Conservation (phyloP, 163 green algal species). For the Chloroidium sp. region DNA sequence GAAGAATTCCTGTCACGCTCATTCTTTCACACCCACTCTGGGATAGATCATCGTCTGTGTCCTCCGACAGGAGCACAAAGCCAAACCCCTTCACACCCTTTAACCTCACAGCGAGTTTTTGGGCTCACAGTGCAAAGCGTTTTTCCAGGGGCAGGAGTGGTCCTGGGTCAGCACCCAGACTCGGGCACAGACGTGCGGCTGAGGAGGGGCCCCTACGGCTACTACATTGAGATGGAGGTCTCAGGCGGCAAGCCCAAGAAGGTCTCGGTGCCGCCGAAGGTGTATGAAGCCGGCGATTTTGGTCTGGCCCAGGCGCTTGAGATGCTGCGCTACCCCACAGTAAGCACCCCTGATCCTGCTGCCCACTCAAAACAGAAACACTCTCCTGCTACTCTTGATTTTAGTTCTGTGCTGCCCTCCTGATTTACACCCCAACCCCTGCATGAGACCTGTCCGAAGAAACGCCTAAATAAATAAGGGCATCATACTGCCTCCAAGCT, state of each 20-base stretch:
- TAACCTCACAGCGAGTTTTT: neutral
- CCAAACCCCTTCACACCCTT: too few relatives aligned
- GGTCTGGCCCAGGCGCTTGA: constrained; percentile 13
- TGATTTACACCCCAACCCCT: too few relatives aligned
- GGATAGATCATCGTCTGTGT: too few relatives aligned
- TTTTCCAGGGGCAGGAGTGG: neutral
- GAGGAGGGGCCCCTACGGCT: constrained; percentile 42
- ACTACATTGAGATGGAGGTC: constrained; percentile 47
- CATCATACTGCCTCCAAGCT: too few relatives aligned
- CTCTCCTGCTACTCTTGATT: too few relatives aligned
- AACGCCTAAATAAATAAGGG: too few relatives aligned
- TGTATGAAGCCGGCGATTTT: neutral
- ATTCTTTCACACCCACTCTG: too few relatives aligned
- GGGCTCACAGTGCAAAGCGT: neutral
- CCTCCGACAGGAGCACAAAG: too few relatives aligned
- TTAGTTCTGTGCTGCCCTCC: too few relatives aligned
- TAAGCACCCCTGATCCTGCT: neutral
- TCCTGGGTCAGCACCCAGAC: constrained; percentile 29
- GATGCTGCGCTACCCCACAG: constrained; percentile 10
- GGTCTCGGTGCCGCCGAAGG: neutral
- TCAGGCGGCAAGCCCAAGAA: neutral
- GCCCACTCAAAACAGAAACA: too few relatives aligned
- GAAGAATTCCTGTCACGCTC: too few relatives aligned
- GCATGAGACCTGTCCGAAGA: too few relatives aligned
- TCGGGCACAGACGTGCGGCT: constrained; percentile 30